phyloP scores from a whole-genome alignment of 2,329 filamentous ascomycete species.

The Trichoderma cornu-damae region DNA sequence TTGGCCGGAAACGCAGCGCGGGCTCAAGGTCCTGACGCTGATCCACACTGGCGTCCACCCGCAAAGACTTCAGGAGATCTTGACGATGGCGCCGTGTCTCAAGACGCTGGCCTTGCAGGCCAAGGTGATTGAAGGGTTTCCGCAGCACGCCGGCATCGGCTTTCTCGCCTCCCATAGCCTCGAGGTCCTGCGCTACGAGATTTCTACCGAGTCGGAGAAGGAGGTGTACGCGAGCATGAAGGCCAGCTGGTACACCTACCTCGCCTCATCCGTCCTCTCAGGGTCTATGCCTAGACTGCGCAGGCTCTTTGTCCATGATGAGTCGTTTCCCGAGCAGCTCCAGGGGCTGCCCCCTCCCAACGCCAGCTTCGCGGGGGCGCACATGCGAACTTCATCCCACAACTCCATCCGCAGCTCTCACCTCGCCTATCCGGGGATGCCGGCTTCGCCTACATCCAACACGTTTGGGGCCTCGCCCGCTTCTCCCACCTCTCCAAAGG shows the following conservation, averaged over 20 bases:
- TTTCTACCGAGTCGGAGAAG: slow-evolving; percentile 55
- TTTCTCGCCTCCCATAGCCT: slow-evolving; percentile 66
- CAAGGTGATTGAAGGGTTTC: slow-evolving; percentile 47
- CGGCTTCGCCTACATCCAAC: slow-evolving; percentile 25
- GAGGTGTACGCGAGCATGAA: slow-evolving; percentile 54
- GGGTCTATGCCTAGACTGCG: slow-evolving; percentile 68
- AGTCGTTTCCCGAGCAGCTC: slow-evolving; percentile 74
- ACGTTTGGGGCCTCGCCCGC: slow-evolving; percentile 10
- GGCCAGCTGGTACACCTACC: slow-evolving; percentile 73
- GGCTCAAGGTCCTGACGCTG: slow-evolving; percentile 64
- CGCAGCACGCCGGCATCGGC: slow-evolving; percentile 45
- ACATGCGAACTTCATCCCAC: slow-evolving; percentile 33
- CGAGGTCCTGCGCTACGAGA: slow-evolving; percentile 73
- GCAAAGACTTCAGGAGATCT: slow-evolving; percentile 54
- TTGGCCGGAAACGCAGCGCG: slow-evolving; percentile 51
- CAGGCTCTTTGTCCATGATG: slow-evolving; percentile 80
- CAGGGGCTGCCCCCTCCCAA: slow-evolving; percentile 64
- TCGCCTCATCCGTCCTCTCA: slow-evolving; percentile 74
- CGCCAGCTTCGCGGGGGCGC: slow-evolving; percentile 29
- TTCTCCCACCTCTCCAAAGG: slow-evolving; percentile 14
- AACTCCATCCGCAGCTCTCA: slow-evolving; percentile 23
- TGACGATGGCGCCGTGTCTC: slow-evolving; percentile 54
- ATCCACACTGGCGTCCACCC: slow-evolving; percentile 66
- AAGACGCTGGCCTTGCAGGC: slow-evolving; percentile 52
- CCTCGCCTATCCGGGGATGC: slow-evolving; percentile 19